Evolutionary conservation across 1,139 yeast species (phyloP).

Genomic region (Maudiozyma humilis): DNA sequence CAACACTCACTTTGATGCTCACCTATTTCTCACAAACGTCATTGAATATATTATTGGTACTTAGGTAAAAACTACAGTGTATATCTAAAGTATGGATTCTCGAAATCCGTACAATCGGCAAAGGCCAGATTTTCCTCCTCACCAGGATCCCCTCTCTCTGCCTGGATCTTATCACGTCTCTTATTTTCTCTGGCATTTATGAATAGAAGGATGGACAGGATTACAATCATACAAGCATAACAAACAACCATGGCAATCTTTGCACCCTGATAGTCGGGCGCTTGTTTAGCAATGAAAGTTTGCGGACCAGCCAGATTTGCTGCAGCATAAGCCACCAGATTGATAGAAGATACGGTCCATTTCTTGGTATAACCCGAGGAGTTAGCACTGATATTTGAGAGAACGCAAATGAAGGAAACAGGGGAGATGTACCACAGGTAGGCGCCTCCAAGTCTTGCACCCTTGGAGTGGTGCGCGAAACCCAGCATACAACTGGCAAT

Average conservation of each 20-base stretch:
- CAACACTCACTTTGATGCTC: no score
- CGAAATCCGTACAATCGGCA: conserved; percentile 43
- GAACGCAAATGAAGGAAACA: conserved; percentile 33
- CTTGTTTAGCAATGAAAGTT: conserved; percentile 45
- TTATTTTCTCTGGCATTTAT: conserved; percentile 22
- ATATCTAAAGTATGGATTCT: conserved; percentile 43
- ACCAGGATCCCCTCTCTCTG: conserved; percentile 18
- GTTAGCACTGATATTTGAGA: conserved; percentile 30
- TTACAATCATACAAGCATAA: conserved; percentile 20
- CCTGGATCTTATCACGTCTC: conserved; percentile 22
- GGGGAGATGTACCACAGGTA: conserved; percentile 30
- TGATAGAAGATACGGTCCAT: conserved; percentile 27
- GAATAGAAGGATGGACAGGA: conserved; percentile 21
- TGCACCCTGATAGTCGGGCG: conserved; percentile 43
- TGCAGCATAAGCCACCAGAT: conserved; percentile 30
- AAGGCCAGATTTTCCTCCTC: conserved; percentile 37
- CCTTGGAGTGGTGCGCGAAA: conserved; percentile 33
- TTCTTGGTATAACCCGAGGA: conserved; percentile 32
- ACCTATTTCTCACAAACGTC: not conserved
- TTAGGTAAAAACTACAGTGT: conserved; percentile 13
- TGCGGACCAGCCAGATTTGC: conserved; percentile 62
- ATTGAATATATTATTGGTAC: not conserved
- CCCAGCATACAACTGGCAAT: conserved; percentile 43
- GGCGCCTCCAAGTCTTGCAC: conserved; percentile 41
- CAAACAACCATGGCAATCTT: conserved; percentile 36